Evolutionary conservation across 192 early-diverging fungal species (phyloP).

Genomic region (Coemansia reversa): DNA sequence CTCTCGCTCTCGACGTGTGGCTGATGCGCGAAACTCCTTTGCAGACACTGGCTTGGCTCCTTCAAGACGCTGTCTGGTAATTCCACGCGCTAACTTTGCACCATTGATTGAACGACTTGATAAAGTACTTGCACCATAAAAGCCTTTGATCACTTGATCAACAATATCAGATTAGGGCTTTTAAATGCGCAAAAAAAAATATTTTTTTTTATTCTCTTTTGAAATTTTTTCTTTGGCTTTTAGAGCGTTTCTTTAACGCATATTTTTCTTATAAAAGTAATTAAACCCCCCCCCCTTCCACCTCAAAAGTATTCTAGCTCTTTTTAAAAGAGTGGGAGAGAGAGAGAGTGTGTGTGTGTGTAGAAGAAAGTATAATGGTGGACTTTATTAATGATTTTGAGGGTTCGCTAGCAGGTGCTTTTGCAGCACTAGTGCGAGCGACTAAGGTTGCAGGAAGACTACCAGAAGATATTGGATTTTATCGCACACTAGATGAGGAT

Average conservation of each 20-base stretch:
- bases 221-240: background rate
- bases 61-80: conserved; percentile 63
- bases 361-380: background rate
- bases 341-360: too few species aligned
- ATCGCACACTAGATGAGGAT: conserved; percentile 62
- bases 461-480: conserved; percentile 62
- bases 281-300: too few species aligned
- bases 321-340: background rate
- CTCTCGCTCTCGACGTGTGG: conserved; percentile 62
- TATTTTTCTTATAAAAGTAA: too few species aligned
- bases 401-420: conserved; percentile 24
- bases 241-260: background rate
- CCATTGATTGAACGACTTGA: conserved; percentile 24
- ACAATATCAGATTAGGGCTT: background rate
- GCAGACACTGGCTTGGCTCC: conserved; percentile 83
- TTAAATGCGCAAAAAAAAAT: background rate
- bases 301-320: background rate
- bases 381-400: conserved; percentile 38
- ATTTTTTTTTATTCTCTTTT: background rate
- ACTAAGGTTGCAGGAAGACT: conserved; percentile 63
- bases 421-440: conserved; percentile 56
- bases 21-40: conserved; percentile 80
- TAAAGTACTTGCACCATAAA: conserved; percentile 16
- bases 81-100: conserved; percentile 54
- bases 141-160: background rate